phyloP scores from a whole-genome alignment of 2,329 filamentous ascomycete species.

The Botrytis deweyae region DNA sequence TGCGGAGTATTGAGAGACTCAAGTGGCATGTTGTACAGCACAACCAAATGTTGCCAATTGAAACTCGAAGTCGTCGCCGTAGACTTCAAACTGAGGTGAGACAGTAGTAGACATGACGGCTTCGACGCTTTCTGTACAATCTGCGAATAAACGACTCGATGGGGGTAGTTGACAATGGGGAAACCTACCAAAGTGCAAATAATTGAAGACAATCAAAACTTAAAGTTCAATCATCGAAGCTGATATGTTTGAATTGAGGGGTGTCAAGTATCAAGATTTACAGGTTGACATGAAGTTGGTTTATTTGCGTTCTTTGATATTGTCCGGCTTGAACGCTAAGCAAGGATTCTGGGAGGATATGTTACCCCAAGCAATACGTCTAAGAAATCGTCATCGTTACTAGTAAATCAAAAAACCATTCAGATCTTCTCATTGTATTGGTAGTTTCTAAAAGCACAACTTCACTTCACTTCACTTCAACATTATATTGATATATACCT shows the following conservation, averaged over 20 bases:
- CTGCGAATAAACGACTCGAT: slow-evolving; percentile 13
- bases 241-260: slow-evolving; percentile 4
- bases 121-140: neutral
- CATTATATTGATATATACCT: neutral
- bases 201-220: neutral
- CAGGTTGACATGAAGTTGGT: slow-evolving; percentile 1
- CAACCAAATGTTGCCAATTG: slow-evolving; percentile 15
- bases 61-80: slow-evolving; percentile 5
- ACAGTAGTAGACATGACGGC: neutral
- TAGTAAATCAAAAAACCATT: too few species aligned
- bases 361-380: slow-evolving; percentile 1
- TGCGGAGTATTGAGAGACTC: neutral
- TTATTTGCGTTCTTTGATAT: slow-evolving; percentile 16
- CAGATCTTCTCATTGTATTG: neutral
- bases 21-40: slow-evolving; percentile 5
- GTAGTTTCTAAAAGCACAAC: neutral
- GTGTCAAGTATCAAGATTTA: neutral
- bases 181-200: slow-evolving; percentile 14
- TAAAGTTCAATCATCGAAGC: slow-evolving; percentile 32
- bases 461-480: neutral
- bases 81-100: slow-evolving; percentile 4
- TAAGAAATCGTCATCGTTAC: slow-evolving; percentile 24
- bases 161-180: neutral
- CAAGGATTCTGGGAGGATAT: slow-evolving; percentile 11
- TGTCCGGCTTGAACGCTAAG: slow-evolving; percentile 12